phyloP scores from a whole-genome alignment of 2,329 filamentous ascomycete genomes.

The Botrytis byssoidea region DNA sequence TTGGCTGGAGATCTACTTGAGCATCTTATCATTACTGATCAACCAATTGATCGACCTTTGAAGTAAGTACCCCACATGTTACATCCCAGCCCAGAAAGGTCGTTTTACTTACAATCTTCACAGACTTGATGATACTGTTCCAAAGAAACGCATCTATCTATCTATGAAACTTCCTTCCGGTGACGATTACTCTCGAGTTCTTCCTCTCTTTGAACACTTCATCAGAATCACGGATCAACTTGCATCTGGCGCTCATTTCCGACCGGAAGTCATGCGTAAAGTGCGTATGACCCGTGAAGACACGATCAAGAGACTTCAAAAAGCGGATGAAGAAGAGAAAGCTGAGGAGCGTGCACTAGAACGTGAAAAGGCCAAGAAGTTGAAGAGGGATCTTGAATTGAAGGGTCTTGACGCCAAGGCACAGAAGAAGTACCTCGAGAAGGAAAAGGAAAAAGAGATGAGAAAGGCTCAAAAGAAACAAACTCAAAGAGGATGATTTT shows the following conservation, averaged over 20 bases:
- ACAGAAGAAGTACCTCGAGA: slow-evolving; percentile 82
- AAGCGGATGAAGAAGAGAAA: slow-evolving; percentile 75
- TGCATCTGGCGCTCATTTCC: slow-evolving; percentile 76
- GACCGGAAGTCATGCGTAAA: slow-evolving; percentile 84
- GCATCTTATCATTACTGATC: slow-evolving; percentile 85
- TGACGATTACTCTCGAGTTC: slow-evolving; percentile 61
- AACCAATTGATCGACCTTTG: slow-evolving; percentile 80
- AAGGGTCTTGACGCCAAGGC: slow-evolving; percentile 75
- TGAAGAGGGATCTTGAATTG: slow-evolving; percentile 82
- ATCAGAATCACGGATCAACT: slow-evolving; percentile 82
- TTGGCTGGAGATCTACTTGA: slow-evolving; percentile 79
- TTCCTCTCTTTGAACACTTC: slow-evolving; percentile 78
- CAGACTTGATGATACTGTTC: slow-evolving; percentile 78
- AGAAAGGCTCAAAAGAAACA: slow-evolving; percentile 63
- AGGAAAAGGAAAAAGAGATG: slow-evolving; percentile 72
- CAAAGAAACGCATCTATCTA: slow-evolving; percentile 84
- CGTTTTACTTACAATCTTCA: slow-evolving; percentile 20
- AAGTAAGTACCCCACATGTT: slow-evolving; percentile 58
- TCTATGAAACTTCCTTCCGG: slow-evolving; percentile 67
- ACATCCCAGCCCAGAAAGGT: neutral
- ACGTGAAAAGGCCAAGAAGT: slow-evolving; percentile 76
- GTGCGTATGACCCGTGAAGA: slow-evolving; percentile 77
- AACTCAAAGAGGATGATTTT: slow-evolving; percentile 44
- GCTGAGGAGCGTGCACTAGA: slow-evolving; percentile 72
- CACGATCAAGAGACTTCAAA: slow-evolving; percentile 75